Base-by-base conservation (phyloP, 2,329 filamentous ascomycete species). In the Leptographium flavum region DNA sequence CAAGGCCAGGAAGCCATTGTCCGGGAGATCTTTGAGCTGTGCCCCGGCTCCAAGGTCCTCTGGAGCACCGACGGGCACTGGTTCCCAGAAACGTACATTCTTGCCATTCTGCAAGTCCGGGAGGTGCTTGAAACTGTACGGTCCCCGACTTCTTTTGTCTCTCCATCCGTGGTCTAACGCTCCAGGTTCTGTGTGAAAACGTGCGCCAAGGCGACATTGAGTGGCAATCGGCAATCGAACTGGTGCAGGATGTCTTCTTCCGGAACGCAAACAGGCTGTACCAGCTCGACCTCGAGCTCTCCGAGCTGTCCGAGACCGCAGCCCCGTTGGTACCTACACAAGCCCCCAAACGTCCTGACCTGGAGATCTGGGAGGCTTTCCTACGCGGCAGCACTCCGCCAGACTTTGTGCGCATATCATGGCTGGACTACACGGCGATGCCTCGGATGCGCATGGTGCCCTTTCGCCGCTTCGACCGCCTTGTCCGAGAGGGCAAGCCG, bases 51-150 rank as follows among this genome's bases (percentile, higher is more conserved):
- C 43, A 90, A 90, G 62, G 68, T 92, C 0, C 45, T 90, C 0
- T 90, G 83, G 76, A 87, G 82, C 50, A 87, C 83, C 0, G 83
- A 88, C 56, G 85, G 83, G 0, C 83, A 88, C 57, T 83, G 74
- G 60, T 83, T 85, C 49, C 82, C 84, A 0, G 85, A 90, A 60
- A 86, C 81, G 0, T 92, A 80, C 54, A 73, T 82, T 54, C 66
- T 90, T 5, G 82, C 83, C 1, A 77, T 82, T 33, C 65, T 71
- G 36, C 85, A 90, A 58, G 79, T 87, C 47, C 71, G 83, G 42
- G 74, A 85, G 51, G 81, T 74, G 2, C 63, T 92, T 31, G 73
- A 83, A 51, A 74, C 71, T 45, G 81, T 85, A 55, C 48, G 67
- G 54, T 22, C 6, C 19, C 21, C 10, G 1, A 21, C n/a, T n/a